Evolutionary conservation across 345 rosid genomes (phyloP).

Genomic region (Arabis alpina): DNA sequence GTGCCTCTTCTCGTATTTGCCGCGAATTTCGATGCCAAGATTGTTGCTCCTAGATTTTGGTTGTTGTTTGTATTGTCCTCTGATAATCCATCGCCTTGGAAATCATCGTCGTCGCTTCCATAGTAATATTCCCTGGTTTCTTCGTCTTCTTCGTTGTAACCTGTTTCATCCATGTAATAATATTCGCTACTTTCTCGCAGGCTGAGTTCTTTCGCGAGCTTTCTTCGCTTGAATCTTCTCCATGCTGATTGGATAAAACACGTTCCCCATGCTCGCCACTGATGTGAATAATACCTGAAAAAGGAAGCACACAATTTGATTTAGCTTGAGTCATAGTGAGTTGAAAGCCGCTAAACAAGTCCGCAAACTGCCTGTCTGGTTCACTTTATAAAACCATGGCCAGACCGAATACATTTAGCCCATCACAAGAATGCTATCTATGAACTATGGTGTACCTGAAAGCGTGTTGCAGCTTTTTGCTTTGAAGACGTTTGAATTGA

Average conservation of each 20-base stretch:
- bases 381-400: no score
- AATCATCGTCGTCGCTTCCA: constrained; percentile 38
- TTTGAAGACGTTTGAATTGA: constrained; percentile 93
- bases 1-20: constrained; percentile 61
- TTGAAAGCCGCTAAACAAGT: not conserved
- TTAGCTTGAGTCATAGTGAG: constrained; percentile 4
- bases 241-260: constrained; percentile 86
- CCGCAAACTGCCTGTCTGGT: no score
- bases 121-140: constrained; percentile 41
- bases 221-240: constrained; percentile 72
- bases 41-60: constrained; percentile 61
- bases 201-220: constrained; percentile 61
- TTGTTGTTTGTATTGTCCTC: constrained; percentile 33
- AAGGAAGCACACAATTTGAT: not conserved
- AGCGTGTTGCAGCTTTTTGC: constrained; percentile 89
- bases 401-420: not conserved
- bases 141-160: constrained; percentile 41
- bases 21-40: constrained; percentile 73
- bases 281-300: constrained; percentile 80
- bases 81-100: constrained; percentile 18
- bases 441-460: constrained; percentile 59
- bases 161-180: constrained; percentile 41
- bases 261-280: constrained; percentile 92
- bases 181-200: constrained; percentile 46
- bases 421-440: not conserved